Evolutionary conservation across 78 protist species (phyloP).

Genomic region (Carpediemonas membranifera): DNA sequence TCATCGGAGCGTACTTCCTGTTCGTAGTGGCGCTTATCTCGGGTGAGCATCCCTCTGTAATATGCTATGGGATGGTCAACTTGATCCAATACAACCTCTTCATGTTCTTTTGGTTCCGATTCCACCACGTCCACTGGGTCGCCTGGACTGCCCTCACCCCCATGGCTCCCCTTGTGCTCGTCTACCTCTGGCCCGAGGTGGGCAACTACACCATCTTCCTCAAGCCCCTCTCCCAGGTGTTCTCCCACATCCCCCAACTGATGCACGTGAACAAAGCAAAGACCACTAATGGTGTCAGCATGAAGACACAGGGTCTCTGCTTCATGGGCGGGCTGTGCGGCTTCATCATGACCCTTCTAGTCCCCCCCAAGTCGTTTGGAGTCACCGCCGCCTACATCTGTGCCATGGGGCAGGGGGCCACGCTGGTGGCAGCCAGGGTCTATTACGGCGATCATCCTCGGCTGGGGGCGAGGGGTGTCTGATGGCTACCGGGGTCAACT

Average conservation of each 20-base stretch:
- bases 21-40: not conserved
- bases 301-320: not conserved
- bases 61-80: not conserved
- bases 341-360: not conserved
- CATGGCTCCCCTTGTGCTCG: not conserved
- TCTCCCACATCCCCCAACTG: not conserved
- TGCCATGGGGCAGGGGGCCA: no score
- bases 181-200: not conserved
- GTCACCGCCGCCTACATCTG: no score
- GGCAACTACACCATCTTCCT: not conserved
- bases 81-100: slow-evolving; percentile 1
- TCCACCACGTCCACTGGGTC: not conserved
- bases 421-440: no score
- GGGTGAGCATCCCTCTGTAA: not conserved
- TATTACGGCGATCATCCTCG: no score
- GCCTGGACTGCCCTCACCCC: not conserved
- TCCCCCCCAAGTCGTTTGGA: slow-evolving; percentile 13
- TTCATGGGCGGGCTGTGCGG: not conserved
- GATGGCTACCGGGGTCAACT: no score
- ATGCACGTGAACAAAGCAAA: not conserved
- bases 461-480: no score
- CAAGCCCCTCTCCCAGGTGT: slow-evolving; percentile 2
- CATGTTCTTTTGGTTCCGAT: not conserved
- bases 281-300: not conserved
- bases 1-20: not conserved